Evolutionary conservation across 192 early-diverging fungal genomes (phyloP).

Genomic region (Linnemannia zychae): DNA sequence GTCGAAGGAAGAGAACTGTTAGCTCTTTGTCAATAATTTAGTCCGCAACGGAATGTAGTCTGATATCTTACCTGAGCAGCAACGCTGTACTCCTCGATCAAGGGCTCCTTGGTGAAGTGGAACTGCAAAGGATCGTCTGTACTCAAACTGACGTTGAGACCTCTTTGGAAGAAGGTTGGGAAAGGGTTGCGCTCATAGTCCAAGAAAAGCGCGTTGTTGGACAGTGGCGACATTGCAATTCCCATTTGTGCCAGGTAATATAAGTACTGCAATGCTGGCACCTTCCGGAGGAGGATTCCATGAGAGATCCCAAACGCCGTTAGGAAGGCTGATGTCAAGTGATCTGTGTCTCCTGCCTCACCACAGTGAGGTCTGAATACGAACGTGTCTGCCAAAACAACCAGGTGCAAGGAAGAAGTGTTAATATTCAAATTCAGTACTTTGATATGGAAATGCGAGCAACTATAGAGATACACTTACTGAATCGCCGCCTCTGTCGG

Average conservation of each 20-base stretch:
- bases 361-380: conserved; percentile 94
- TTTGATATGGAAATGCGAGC: not conserved
- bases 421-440: not conserved
- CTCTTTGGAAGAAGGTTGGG: conserved; percentile 91
- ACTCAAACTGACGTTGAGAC: conserved; percentile 92
- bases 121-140: conserved; percentile 98
- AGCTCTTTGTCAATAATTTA: not conserved
- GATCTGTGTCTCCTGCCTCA: conserved; percentile 96
- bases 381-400: conserved; percentile 79
- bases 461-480: conserved; percentile 54
- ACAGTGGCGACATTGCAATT: conserved; percentile 96
- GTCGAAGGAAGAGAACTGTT: not conserved
- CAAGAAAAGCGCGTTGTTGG: conserved; percentile 96
- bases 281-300: conserved; percentile 94
- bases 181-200: conserved; percentile 95
- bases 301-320: conserved; percentile 91
- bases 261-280: conserved; percentile 94
- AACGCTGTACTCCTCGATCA: conserved; percentile 97
- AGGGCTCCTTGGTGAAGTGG: conserved; percentile 95
- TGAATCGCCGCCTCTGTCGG: conserved; percentile 80
- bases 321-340: conserved; percentile 90
- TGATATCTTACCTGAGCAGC: conserved; percentile 79
- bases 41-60: not conserved
- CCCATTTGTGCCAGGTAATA: conserved; percentile 96
- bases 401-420: not conserved